Percentiles rank a stretch among this genome's conserved stretches.
phyloP scores from a whole-genome alignment of 441 rosid genomes.

The Aquilaria agallochum region DNA sequence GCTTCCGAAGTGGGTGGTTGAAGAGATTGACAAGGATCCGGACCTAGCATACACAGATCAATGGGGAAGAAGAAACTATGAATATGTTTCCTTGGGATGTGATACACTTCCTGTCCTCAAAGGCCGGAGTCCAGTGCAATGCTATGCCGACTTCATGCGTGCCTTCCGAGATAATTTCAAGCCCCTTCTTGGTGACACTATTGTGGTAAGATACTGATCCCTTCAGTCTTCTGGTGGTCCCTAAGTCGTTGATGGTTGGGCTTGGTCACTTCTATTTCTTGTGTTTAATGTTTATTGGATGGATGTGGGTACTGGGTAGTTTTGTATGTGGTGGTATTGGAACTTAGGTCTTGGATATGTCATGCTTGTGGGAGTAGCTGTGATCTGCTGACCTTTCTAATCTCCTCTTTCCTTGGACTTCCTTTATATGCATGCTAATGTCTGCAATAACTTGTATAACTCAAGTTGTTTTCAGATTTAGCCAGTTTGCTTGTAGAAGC shows the following conservation, averaged over 20 bases:
- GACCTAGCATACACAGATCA: constrained; percentile 90
- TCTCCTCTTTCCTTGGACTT: too few relatives aligned
- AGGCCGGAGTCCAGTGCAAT: constrained; percentile 81
- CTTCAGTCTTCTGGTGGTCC: neutral
- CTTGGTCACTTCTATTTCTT: too few relatives aligned
- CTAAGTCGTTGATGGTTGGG: neutral
- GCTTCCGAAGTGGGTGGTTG: constrained; percentile 81
- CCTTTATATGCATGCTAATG: too few relatives aligned
- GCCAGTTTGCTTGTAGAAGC: too few relatives aligned
- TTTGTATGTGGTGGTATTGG: too few relatives aligned
- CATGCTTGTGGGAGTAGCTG: too few relatives aligned
- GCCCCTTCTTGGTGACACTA: constrained; percentile 77
- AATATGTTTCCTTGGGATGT: constrained; percentile 81
- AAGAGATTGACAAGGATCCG: constrained; percentile 60
- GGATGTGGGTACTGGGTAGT: too few relatives aligned
- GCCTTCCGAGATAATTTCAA: constrained; percentile 81
- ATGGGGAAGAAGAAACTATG: constrained; percentile 91
- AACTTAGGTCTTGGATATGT: too few relatives aligned
- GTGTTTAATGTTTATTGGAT: too few relatives aligned
- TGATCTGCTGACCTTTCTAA: too few relatives aligned
- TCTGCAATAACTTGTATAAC: too few relatives aligned
- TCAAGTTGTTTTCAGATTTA: too few relatives aligned
- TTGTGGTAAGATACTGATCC: constrained; percentile 47
- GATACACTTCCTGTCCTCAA: constrained; percentile 77
- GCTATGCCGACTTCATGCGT: constrained; percentile 88